Evolutionary conservation across 805 yeast species (phyloP).

Genomic region (Jamesozyma jinghongensis): DNA sequence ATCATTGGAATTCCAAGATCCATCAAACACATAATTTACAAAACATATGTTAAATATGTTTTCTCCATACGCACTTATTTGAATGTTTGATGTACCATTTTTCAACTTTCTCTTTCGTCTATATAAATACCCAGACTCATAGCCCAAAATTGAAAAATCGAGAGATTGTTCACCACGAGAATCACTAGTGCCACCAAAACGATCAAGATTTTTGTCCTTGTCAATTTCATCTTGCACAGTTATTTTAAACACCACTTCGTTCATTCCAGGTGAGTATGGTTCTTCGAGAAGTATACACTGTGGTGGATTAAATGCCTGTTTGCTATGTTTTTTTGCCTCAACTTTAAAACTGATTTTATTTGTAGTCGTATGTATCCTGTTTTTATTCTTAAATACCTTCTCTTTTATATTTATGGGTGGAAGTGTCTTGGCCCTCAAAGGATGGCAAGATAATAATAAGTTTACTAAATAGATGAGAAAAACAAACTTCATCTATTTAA

Average conservation of each 20-base stretch:
- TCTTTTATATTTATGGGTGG: no score
- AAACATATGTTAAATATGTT: constrained; percentile 23
- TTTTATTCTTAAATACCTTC: no score
- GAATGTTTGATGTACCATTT: constrained; percentile 12
- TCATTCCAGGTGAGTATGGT: neutral
- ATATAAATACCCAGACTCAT: constrained; percentile 10
- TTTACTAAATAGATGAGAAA: no score
- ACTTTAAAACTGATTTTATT: neutral
- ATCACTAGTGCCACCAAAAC: constrained; percentile 23
- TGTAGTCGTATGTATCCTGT: no score
- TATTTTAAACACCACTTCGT: constrained; percentile 10
- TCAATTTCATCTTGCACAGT: constrained; percentile 13
- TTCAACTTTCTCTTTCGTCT: constrained; percentile 12
- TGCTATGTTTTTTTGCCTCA: constrained; percentile 1
- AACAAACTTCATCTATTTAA: no score
- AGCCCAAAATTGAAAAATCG: constrained; percentile 10
- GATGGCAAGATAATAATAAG: no score
- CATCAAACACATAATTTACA: constrained; percentile 25
- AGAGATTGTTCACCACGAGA: constrained; percentile 19
- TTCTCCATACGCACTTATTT: constrained; percentile 6
- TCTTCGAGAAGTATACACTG: neutral
- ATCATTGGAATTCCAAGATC: constrained; percentile 30
- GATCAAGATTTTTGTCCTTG: constrained; percentile 8
- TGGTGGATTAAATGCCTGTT: neutral
- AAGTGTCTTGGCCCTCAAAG: no score